Percentiles rank a stretch among this genome's conserved stretches.
phyloP scores from a whole-genome alignment of 2,329 filamentous ascomycete species.

The Alternaria arborescens region DNA sequence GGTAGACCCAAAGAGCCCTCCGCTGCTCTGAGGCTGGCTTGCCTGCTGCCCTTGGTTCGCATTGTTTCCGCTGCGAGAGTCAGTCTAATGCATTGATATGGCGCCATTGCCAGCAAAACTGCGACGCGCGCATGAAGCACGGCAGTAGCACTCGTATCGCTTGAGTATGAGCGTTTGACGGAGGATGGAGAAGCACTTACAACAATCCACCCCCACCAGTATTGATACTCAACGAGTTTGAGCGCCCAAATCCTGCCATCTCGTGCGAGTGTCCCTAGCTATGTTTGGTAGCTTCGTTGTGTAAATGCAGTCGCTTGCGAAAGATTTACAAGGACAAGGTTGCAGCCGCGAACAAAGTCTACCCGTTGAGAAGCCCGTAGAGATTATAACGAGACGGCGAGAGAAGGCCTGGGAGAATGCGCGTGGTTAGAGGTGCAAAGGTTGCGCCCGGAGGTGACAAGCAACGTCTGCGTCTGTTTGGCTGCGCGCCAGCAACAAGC shows the following conservation, averaged over 20 bases:
- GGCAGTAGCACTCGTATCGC: not conserved
- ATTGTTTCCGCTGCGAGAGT: conserved; percentile 43
- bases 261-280: conserved; percentile 6
- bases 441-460: conserved; percentile 5
- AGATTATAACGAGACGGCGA: not conserved
- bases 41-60: conserved; percentile 38
- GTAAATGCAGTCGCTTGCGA: not conserved
- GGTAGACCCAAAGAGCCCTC: conserved; percentile 39
- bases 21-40: conserved; percentile 38
- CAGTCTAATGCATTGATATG: conserved; percentile 22
- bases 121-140: not conserved
- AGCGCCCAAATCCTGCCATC: conserved; percentile 57
- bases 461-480: conserved; percentile 11
- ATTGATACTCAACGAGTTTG: conserved; percentile 63
- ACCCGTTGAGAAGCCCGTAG: not conserved
- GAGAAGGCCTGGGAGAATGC: not conserved
- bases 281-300: not conserved
- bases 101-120: not conserved
- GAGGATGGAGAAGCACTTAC: conserved; percentile 46
- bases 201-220: conserved; percentile 57
- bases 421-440: not conserved
- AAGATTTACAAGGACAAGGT: not conserved
- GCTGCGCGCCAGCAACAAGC: conserved; percentile 18
- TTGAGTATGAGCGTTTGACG: not conserved
- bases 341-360: not conserved